Evolutionary conservation across 78 protist genomes (phyloP).

Genomic region (Isochrysis galbana): DNA sequence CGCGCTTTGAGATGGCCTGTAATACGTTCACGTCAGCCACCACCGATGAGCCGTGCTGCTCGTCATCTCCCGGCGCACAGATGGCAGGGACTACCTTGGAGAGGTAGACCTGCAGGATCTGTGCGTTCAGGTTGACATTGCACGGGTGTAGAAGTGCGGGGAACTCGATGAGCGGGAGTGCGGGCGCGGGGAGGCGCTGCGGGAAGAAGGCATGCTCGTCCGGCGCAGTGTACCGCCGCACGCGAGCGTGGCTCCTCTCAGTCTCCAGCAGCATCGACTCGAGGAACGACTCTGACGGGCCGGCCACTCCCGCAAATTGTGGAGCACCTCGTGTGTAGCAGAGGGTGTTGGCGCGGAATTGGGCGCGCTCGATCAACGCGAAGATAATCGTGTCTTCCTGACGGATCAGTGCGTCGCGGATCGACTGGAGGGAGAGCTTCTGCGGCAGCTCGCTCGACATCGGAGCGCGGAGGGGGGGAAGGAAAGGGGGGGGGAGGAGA

Average conservation of each 20-base stretch:
- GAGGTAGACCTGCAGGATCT: not conserved
- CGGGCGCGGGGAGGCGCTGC: not conserved
- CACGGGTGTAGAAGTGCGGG: not conserved
- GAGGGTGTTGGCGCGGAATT: not conserved
- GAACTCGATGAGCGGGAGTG: not conserved
- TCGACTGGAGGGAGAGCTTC: not conserved
- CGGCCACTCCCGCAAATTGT: not conserved
- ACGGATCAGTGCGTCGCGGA: conserved; percentile 36
- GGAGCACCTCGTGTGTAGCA: not conserved
- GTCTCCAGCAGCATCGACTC: conserved; percentile 47
- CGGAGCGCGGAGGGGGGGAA: too few species aligned
- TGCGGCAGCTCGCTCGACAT: not conserved
- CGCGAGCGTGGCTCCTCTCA: conserved; percentile 41
- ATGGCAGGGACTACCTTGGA: not conserved
- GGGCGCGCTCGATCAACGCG: conserved; percentile 59
- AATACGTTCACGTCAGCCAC: conserved; percentile 34
- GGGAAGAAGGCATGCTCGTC: conserved; percentile 48
- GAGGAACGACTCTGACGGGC: not conserved
- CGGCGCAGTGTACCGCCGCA: conserved; percentile 46
- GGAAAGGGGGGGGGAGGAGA: too few species aligned
- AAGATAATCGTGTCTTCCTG: conserved; percentile 59
- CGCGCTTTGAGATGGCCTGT: conserved; percentile 55
- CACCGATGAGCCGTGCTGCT: conserved; percentile 36
- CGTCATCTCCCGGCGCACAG: conserved; percentile 22
- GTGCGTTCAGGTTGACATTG: conserved; percentile 20